Percentiles rank a stretch among this genome's conserved stretches.
These are phyloP conservation scores for Cinchona pubescens DNA, from an alignment of 257 asterid genomes.

Conservation along the genomic window DNA sequence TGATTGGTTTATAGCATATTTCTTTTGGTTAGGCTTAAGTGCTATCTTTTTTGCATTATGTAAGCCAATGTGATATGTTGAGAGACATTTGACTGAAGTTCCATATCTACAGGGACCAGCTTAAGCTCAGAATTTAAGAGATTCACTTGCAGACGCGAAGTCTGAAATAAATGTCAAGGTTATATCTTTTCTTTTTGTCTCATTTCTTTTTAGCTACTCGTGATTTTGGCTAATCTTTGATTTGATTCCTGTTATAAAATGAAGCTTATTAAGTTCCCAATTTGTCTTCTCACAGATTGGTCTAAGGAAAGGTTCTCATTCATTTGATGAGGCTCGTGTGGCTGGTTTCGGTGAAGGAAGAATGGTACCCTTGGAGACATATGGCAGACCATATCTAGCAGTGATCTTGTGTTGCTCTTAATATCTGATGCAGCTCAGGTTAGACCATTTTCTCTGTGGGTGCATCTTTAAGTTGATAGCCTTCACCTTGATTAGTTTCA, in stretches of 20 bases:
- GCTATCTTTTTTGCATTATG: background rate
- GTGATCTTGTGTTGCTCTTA: slow-evolving; percentile 84
- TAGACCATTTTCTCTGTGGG: too few species aligned
- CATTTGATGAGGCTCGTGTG: slow-evolving; percentile 84
- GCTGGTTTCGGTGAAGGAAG: slow-evolving; percentile 92
- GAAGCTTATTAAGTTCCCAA: slow-evolving; percentile 12
- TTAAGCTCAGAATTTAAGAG: slow-evolving; percentile 92
- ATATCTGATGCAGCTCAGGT: slow-evolving; percentile 99
- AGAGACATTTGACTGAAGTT: too few species aligned
- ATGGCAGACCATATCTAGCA: slow-evolving; percentile 78
- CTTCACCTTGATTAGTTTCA: too few species aligned
- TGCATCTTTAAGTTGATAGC: too few species aligned
- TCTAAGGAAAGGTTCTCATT: slow-evolving; percentile 86
- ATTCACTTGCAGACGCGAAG: slow-evolving; percentile 69
- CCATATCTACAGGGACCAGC: slow-evolving; percentile 99
- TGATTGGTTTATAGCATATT: background rate
- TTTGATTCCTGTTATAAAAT: background rate
- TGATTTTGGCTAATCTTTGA: background rate
- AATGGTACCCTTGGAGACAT: slow-evolving; percentile 93
- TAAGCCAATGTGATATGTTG: too few species aligned
- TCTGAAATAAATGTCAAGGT: slow-evolving; percentile 95
- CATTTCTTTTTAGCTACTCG: background rate
- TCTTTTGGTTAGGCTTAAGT: background rate
- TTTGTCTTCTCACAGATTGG: slow-evolving; percentile 62
- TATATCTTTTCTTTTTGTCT: slow-evolving; percentile 8